Conservation (phyloP, 805 yeast species). For the Trichomonascus vanleenenianus region DNA sequence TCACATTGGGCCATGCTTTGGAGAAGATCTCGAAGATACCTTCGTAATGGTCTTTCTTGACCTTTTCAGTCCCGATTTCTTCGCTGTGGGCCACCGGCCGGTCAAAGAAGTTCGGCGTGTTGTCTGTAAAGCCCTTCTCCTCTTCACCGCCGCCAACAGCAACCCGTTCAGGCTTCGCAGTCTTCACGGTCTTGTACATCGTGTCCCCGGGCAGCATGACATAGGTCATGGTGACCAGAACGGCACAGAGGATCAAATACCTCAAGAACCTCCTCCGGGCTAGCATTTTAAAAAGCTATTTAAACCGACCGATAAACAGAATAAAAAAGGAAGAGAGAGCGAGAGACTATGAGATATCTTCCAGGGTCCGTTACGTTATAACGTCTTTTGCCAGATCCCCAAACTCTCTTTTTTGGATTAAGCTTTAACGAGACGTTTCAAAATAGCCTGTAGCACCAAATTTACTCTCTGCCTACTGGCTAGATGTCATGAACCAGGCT, state of each 20-base stretch:
- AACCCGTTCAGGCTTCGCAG: neutral
- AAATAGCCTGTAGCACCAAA: no score
- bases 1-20: conserved; percentile 39
- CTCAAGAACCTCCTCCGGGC: neutral
- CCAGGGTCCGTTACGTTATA: no score
- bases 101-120: no score
- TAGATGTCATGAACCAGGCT: no score
- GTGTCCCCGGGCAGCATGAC: neutral
- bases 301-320: neutral
- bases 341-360: neutral
- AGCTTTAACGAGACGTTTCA: no score
- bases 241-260: neutral
- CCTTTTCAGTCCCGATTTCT: neutral
- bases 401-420: no score
- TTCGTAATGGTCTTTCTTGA: conserved; percentile 24
- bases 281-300: neutral
- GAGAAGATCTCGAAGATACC: conserved; percentile 36
- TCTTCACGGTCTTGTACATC: neutral
- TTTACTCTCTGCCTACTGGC: no score
- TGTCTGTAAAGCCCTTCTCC: no score
- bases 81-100: neutral
- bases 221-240: neutral
- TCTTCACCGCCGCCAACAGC: no score
- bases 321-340: no score
- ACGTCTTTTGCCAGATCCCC: no score